phyloP scores from a whole-genome alignment of 257 asterid species.

The Fraxinus excelsior region DNA sequence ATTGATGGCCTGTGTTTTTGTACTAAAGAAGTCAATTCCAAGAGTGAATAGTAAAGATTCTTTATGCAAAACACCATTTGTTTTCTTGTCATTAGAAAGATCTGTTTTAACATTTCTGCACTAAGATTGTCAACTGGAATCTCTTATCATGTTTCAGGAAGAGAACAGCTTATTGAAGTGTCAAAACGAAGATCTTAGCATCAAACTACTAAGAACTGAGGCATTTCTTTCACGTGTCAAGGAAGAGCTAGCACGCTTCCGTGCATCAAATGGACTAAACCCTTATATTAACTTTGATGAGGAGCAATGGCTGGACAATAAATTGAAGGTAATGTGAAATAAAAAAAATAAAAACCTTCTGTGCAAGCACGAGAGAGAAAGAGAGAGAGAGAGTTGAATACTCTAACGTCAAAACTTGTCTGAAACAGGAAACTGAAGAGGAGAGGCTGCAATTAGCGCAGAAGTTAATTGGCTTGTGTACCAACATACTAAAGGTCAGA shows the following conservation, averaged over 20 bases:
- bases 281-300: conserved; percentile 71
- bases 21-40: background rate
- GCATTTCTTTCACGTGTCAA: conserved; percentile 68
- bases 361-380: too few species aligned
- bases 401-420: conserved; percentile 18
- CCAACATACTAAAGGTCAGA: conserved; percentile 75
- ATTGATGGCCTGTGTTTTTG: background rate
- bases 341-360: background rate
- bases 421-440: conserved; percentile 80
- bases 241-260: conserved; percentile 84
- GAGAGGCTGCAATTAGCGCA: conserved; percentile 89
- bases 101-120: conserved; percentile 5
- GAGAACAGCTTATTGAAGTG: conserved; percentile 75
- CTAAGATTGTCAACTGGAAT: conserved; percentile 1
- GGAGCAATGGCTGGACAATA: conserved; percentile 64
- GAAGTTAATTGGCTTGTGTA: conserved; percentile 77
- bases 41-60: background rate
- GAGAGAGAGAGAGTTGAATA: background rate
- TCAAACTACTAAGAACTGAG: conserved; percentile 66
- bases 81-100: background rate
- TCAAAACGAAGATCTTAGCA: conserved; percentile 78
- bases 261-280: conserved; percentile 67
- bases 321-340: conserved; percentile 46
- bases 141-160: conserved; percentile 55
- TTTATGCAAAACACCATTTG: background rate